Evolutionary conservation across 306 rosid genomes (phyloP), one percentile per base, ranked within the genome.

Genomic region (Cicer chorassanicum): DNA sequence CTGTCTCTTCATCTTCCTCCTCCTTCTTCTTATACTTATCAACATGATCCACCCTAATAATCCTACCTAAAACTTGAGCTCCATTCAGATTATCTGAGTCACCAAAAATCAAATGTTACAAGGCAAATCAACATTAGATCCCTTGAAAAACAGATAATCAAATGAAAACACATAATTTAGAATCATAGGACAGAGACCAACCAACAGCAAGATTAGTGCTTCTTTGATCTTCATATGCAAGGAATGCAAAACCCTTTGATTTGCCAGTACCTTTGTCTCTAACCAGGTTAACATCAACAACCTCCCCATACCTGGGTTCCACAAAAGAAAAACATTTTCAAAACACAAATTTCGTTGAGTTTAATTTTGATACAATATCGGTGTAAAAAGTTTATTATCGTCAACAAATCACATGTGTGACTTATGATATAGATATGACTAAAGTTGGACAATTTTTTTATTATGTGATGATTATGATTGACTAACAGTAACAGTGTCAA

Each of bases 121-220:
- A 56, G 24, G 2, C 2, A 19, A 63, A 53, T 41, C 51, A 69
- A 59, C 42, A 70, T 24, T 10, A 14, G 38, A 14, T 36, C 53
- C 5, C 13, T 15, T 24, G 70, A 8, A 67, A 78, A 43, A n/a
- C 12, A 44, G 11, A 66, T 8, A 43, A 13, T 13, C 42, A 12
- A 16, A 9, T 2, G 1, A 13, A 56, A 7, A 2, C 64, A 64
- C 38, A 74, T 8, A 53, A 1, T 9, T 18, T 3, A 69, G 10
- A 50, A 75, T 45, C 3, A 67, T 4, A 50, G 39, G 64, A 50
- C 5, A 80, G 60, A 68, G 72, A 79, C 90, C 41, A 77, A 92
- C 97, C 97, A 46, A 94, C 99, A 6, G 96, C 96, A 36, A 94
- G 95, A 78, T 41, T 90, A 9, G 97, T 92, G 80, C 98, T 94